Base-by-base conservation (phyloP, 1,284 basidiomycete genomes). In the Schizophyllum commune region DNA sequence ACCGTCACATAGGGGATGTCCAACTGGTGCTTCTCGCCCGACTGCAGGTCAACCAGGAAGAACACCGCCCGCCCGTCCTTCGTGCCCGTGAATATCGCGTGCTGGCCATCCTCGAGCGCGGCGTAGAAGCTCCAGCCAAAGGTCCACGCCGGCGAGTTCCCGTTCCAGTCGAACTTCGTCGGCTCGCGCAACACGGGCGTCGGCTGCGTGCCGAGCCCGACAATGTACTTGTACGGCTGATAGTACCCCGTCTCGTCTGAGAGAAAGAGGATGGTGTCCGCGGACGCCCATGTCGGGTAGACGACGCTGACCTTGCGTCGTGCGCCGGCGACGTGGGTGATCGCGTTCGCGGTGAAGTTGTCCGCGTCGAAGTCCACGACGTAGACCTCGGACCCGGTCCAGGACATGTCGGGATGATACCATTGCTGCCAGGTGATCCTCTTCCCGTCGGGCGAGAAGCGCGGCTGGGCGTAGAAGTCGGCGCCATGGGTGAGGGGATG, bases 331-430 rank as follows among this genome's bases (percentile, higher is more conserved):
- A 89, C 72, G 34, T 72, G 74, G 5, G 62, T 68, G 9, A 61
- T 60, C 59, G 78, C 75, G 15, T 66, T 67, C 52, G 82, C 64
- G 32, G 80, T 69, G 11, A 76, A 51, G 20, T 62, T 61, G 4
- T 68, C 54, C 33, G 81, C 68, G 17, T 52, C 32, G 56, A 74
- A 65, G 27, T 79, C 73, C 0, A 82, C 86, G 22, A 88, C 70
- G 66, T 80, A 77, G 51, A 92, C 74, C 67, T 86, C 75, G 0
- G 83, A 79, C n/a, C 84, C 86, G 66, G 91, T 85, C 86, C 89
- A 93, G 20, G 91, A 89, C 91, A 93, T 92, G 67, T 90, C 84
- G 0, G 91, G 91, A 64, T 87, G 86, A 63, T 73, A 76, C 91
- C 90, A 93, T 63, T 88, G 79, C 57, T 86, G 76, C 86, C 87